Base-by-base conservation (phyloP, 1,284 basidiomycete species). In the Erythrobasidium hasegawianum region DNA sequence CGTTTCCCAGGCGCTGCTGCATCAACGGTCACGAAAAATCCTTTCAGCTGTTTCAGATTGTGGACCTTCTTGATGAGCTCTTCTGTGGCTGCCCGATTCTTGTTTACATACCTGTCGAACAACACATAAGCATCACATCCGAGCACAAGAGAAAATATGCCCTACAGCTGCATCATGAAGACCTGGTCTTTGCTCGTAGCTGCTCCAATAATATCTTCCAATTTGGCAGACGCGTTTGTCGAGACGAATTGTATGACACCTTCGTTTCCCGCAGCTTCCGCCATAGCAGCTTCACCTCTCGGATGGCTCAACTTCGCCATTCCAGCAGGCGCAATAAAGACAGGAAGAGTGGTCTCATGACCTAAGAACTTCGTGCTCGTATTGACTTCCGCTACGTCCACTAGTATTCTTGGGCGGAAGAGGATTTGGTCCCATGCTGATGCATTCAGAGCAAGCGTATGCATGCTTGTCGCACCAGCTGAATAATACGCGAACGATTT, bases 381-480 rank as follows among this genome's bases (percentile, higher is more conserved):
- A 77, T 95, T 88, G 16, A 96, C 86, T 1, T 81, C 80, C 14
- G 84, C 83, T 10, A 96, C 91, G 72, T 96, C 84, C 22, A 90
- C 83, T 9, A 97, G 80, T 47, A 97, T 82, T 14, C 90, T 84
- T 11, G 93, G 93, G 16, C 93, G 83, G 81, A 96, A 96, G 90
- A 91, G 96, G 72, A 97, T 83, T 40, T 60, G 60, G 38, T 90
- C 89, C 75, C 87, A 96, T 0, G 89, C 90, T 55, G 84, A 82
- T 65, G 88, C 87, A 75, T 95, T 95, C 78, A 95, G 91, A 20
- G 92, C 82, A 76, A 78, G 73, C 10, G 79, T 40, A 22, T 61
- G 26, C 43, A 50, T 29, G 45, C 40, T 50, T 5, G n/a, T 27
- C 33, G 59, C 52, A n/a, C 49, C 29, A 10, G 49, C 52, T 26